Percentiles rank a stretch among this genome's conserved stretches.
Evolutionary conservation across 2,329 filamentous ascomycete genomes (phyloP).

Genomic region (Polychaeton citri): DNA sequence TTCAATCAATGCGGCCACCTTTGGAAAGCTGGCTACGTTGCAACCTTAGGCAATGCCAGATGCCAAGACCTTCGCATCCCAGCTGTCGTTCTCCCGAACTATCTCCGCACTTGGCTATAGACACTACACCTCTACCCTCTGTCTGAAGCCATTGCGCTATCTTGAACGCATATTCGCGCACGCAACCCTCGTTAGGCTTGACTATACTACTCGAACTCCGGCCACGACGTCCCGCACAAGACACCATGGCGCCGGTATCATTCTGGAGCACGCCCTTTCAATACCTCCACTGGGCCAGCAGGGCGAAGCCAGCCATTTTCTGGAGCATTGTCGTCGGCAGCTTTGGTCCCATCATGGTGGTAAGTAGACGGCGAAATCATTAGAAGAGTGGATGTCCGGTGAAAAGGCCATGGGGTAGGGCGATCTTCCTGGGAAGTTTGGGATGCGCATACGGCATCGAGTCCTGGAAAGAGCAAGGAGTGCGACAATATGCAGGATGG

Average conservation of each 20-base stretch:
- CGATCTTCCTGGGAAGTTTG: too few species aligned
- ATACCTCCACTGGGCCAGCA: constrained; percentile 78
- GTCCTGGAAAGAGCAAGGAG: too few species aligned
- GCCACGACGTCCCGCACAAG: constrained; percentile 12
- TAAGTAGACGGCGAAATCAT: constrained; percentile 6
- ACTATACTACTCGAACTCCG: too few species aligned
- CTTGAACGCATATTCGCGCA: too few species aligned
- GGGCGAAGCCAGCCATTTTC: constrained; percentile 84
- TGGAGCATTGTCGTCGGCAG: constrained; percentile 67
- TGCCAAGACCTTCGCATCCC: constrained; percentile 7
- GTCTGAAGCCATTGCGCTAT: too few species aligned
- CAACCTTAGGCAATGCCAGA: constrained; percentile 1
- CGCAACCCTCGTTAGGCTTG: too few species aligned
- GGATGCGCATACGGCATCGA: too few species aligned
- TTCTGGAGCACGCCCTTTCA: constrained; percentile 78
- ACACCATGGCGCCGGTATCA: constrained; percentile 53
- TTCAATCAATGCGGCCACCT: constrained; percentile 4
- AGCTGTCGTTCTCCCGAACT: not conserved
- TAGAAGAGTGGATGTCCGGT: too few species aligned
- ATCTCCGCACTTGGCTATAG: not conserved
- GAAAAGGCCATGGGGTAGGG: too few species aligned
- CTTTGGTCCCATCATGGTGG: constrained; percentile 56
- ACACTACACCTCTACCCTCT: too few species aligned
- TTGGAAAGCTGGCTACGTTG: constrained; percentile 5
- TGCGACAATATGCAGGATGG: too few species aligned